A percentile compares a stretch with the other conserved stretches of the same genome.
Evolutionary conservation across 2,329 filamentous ascomycete species (phyloP).

Genomic region (Cordyceps pruinosa): DNA sequence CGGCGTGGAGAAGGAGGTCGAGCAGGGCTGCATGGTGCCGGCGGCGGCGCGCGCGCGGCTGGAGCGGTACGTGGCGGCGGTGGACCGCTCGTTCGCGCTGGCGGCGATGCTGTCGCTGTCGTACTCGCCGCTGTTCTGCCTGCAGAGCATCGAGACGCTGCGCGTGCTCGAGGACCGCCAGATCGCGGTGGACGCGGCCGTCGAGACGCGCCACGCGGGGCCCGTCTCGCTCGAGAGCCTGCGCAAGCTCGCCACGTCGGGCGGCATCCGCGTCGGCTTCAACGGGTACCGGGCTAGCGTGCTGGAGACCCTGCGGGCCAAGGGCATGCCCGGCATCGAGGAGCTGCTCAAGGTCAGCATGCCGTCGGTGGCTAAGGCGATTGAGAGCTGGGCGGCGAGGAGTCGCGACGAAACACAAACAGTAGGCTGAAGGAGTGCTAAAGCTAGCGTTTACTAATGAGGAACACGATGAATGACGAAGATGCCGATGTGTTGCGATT

Average conservation of each 20-base stretch:
- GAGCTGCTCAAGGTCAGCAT: slow-evolving; percentile 75
- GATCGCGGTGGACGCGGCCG: slow-evolving; percentile 29
- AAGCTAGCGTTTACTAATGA: not conserved
- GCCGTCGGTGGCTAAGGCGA: slow-evolving; percentile 58
- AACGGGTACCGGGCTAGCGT: slow-evolving; percentile 70
- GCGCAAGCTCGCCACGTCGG: slow-evolving; percentile 52
- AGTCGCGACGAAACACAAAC: not conserved
- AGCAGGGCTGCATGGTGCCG: slow-evolving; percentile 47
- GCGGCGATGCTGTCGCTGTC: slow-evolving; percentile 50
- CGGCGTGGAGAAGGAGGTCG: slow-evolving; percentile 54
- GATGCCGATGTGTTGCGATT: not conserved
- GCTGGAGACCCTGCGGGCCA: slow-evolving; percentile 57
- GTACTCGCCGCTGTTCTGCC: slow-evolving; percentile 49
- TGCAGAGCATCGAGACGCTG: slow-evolving; percentile 49
- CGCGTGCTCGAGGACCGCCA: slow-evolving; percentile 52
- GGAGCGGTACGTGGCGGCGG: slow-evolving; percentile 39
- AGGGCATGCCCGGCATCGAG: slow-evolving; percentile 58
- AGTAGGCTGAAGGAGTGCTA: not conserved
- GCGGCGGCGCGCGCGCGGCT: slow-evolving; percentile 38
- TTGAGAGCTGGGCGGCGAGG: slow-evolving; percentile 12
- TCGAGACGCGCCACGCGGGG: slow-evolving; percentile 50
- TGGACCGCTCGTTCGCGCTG: slow-evolving; percentile 42
- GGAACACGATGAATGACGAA: not conserved
- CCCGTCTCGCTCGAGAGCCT: slow-evolving; percentile 66
- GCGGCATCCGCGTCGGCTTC: slow-evolving; percentile 63